phyloP scores from a whole-genome alignment of 2,329 filamentous ascomycete species.

The Pseudogymnoascus sp. region DNA sequence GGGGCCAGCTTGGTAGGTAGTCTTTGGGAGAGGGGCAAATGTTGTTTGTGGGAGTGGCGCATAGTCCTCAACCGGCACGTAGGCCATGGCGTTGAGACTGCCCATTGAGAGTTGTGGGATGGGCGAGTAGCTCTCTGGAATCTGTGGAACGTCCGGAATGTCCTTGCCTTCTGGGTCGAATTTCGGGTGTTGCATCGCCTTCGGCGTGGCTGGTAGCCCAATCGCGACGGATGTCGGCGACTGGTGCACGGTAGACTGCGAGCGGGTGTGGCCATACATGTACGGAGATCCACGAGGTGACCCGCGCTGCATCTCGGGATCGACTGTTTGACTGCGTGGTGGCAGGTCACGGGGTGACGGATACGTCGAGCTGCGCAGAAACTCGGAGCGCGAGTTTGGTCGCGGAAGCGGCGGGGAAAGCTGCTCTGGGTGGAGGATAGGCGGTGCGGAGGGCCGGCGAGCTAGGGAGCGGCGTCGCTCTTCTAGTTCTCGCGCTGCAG shows the following conservation, averaged over 20 bases:
- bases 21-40: slow-evolving; percentile 18
- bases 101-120: slow-evolving; percentile 18
- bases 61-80: slow-evolving; percentile 24
- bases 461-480: slow-evolving; percentile 79
- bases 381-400: slow-evolving; percentile 20
- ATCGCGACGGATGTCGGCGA: slow-evolving; percentile 45
- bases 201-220: slow-evolving; percentile 83
- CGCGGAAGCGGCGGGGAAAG: slow-evolving; percentile 26
- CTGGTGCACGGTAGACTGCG: slow-evolving; percentile 32
- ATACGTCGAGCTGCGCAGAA: slow-evolving; percentile 19
- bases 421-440: slow-evolving; percentile 67
- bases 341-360: slow-evolving; percentile 38
- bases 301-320: slow-evolving; percentile 28
- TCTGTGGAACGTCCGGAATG: slow-evolving; percentile 50
- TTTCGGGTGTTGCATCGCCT: slow-evolving; percentile 77
- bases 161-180: slow-evolving; percentile 52
- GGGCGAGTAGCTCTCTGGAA: slow-evolving; percentile 39
- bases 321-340: slow-evolving; percentile 56
- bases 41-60: slow-evolving; percentile 23
- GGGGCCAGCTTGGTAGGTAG: slow-evolving; percentile 37
- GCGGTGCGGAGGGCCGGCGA: slow-evolving; percentile 68
- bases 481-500: slow-evolving; percentile 78
- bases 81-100: slow-evolving; percentile 21
- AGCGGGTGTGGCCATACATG: slow-evolving; percentile 33
- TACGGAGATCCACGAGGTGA: slow-evolving; percentile 20